These are phyloP conservation scores for Porodaedalea pini DNA, from an alignment of 1,284 basidiomycete species.

Conservation along the genomic window DNA sequence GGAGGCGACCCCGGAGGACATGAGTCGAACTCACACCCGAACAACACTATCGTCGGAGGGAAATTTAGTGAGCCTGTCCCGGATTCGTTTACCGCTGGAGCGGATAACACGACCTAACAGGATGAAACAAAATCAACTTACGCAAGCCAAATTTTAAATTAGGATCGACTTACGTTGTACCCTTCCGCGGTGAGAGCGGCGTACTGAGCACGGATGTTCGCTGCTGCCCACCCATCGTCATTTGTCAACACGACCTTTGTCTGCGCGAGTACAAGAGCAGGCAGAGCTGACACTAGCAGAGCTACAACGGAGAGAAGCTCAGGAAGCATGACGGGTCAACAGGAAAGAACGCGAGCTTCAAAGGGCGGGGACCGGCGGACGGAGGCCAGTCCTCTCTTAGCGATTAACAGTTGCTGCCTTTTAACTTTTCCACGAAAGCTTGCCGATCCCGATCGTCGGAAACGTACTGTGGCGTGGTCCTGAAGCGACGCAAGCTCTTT, in stretches of 20 bases:
- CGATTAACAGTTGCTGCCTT: too few relatives aligned
- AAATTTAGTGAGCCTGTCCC: conserved; percentile 27
- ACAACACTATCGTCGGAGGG: conserved; percentile 29
- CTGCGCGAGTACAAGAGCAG: not conserved
- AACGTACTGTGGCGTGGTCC: too few relatives aligned
- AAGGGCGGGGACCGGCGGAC: too few relatives aligned
- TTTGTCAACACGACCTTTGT: conserved; percentile 11
- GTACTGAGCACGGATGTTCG: conserved; percentile 29
- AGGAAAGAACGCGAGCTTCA: too few relatives aligned
- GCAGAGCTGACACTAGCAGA: not conserved
- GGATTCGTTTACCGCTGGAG: conserved; percentile 25
- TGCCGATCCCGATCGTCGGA: too few relatives aligned
- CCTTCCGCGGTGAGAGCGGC: conserved; percentile 38
- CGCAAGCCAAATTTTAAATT: too few relatives aligned
- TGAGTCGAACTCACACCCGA: conserved; percentile 40
- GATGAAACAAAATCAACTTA: not conserved
- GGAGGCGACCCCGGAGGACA: conserved; percentile 43
- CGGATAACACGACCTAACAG: conserved; percentile 24
- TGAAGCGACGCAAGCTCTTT: too few relatives aligned
- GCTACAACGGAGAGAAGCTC: not conserved
- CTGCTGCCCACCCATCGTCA: conserved; percentile 16
- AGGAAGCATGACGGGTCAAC: not conserved
- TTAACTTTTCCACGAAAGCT: too few relatives aligned
- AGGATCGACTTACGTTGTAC: conserved; percentile 35
- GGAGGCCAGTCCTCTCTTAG: too few relatives aligned